Conservation (phyloP, 495 filamentous ascomycete genomes). For the Annulohypoxylon bovei region DNA sequence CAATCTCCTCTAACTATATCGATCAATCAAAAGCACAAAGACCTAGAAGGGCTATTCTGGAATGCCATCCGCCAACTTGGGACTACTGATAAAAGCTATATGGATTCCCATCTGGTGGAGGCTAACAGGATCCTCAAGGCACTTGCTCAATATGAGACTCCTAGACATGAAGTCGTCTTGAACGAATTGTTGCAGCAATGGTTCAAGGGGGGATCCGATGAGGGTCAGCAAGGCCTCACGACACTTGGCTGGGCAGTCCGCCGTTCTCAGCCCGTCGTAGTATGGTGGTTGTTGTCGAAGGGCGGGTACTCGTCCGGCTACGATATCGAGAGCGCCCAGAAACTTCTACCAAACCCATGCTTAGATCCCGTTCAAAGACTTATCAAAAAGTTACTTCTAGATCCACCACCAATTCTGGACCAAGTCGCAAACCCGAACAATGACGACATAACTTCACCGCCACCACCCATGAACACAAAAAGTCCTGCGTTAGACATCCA, state of each 20-base stretch:
- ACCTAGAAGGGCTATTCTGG: conserved; percentile 1
- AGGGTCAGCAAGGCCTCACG: conserved; percentile 5
- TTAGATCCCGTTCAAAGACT: not conserved
- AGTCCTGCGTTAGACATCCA: not conserved
- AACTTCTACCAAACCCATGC: conserved; percentile 1
- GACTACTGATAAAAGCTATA: not conserved
- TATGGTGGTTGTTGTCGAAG: conserved; percentile 36
- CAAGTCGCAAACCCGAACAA: conserved; percentile 17
- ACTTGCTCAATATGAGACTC: conserved; percentile 13
- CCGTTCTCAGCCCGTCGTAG: conserved; percentile 8
- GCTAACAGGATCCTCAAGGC: conserved; percentile 9
- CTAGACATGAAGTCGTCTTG: conserved; percentile 14
- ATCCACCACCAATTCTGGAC: conserved; percentile 22
- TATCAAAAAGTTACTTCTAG: conserved; percentile 8
- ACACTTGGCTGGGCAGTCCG: conserved; percentile 16
- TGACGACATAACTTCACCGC: not conserved
- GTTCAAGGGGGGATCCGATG: not conserved
- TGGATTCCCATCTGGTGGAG: not conserved
- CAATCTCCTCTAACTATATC: conserved; percentile 23
- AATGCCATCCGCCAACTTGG: conserved; percentile 1
- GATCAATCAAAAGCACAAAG: not conserved
- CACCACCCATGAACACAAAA: not conserved
- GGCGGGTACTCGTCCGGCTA: conserved; percentile 22
- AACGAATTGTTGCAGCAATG: conserved; percentile 8
- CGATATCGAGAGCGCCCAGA: conserved; percentile 7